Base-by-base conservation (phyloP, 805 yeast genomes). In the Pichia thaimueangensis region DNA sequence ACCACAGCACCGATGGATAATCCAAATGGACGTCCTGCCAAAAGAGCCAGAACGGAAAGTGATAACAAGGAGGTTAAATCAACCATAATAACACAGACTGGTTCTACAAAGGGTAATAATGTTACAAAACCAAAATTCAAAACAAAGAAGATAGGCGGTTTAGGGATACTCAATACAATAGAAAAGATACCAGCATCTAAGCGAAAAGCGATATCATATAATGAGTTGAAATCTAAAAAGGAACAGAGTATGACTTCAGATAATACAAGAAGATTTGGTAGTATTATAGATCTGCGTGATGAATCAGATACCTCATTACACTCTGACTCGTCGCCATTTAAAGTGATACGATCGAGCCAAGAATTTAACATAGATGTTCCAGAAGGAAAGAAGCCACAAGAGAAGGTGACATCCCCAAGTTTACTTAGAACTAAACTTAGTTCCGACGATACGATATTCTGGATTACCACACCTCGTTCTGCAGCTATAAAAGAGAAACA, bases 391-490 rank as follows among this genome's bases (percentile, higher is more conserved):
- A 35, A 23, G 20, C 20, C 7, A 30, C 12, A 5, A 12, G 25
- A 15, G 44, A 47, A 6, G 11, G 33, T 15, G 7, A 22, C 24
- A 6, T 32, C 46, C 12, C 46, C 46, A 17, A 34, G n/a, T 6
- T n/a, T 30, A 8, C 12, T 24, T 15, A 31, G 30, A 30, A 19
- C 29, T 19, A 47, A 47, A 24, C 56, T 43, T 6, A 57, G 68
- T 30, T 59, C 65, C 1, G 67, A 63, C 37, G 67, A 63, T 39
- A 58, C 56, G 20, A 62, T 63, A 9, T 62, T 58, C 38, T 71
- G 76, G 76, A 69, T 62, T 13, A 55, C 55, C 12, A 66, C 72
- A 5, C 74, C 75, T 3, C 33, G 23, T 20, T 29, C 41, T 6
- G n/a, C n/a, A n/a, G n/a, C n/a, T n/a, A n/a, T n/a, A n/a, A n/a